Conservation (phyloP, 2,329 filamentous ascomycete species). For the Exophiala dermatitidis region DNA sequence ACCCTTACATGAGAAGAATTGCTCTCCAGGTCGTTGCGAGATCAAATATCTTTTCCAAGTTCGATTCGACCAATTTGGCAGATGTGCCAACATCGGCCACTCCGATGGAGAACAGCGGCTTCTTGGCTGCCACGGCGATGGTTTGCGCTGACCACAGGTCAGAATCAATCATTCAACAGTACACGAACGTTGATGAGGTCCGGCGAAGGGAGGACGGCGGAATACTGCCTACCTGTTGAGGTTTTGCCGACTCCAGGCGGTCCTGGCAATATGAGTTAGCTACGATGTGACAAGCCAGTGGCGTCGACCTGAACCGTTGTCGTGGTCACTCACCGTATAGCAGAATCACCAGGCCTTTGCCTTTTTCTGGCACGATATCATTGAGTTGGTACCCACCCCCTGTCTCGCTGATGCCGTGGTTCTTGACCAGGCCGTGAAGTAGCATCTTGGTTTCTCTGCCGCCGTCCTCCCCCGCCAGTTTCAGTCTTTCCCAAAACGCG, state of each 20-base stretch:
- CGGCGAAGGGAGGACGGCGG: too few relatives aligned
- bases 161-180: too few relatives aligned
- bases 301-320: not conserved
- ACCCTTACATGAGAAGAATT: not conserved
- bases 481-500: not conserved
- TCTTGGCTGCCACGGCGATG: conserved; percentile 48
- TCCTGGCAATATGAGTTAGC: conserved; percentile 2
- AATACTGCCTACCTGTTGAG: conserved; percentile 38
- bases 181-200: too few relatives aligned
- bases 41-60: conserved; percentile 22
- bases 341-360: conserved; percentile 22
- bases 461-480: not conserved
- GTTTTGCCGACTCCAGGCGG: conserved; percentile 51
- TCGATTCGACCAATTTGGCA: not conserved
- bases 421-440: not conserved
- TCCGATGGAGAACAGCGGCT: conserved; percentile 21
- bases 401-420: not conserved
- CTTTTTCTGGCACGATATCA: conserved; percentile 23
- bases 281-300: not conserved
- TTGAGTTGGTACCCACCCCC: not conserved
- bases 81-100: conserved; percentile 6
- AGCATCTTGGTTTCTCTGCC: not conserved
- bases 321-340: conserved; percentile 10
- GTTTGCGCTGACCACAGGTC: conserved; percentile 46
- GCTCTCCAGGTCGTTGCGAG: conserved; percentile 11